Conservation (phyloP, 2,329 filamentous ascomycete genomes). For the Colletotrichum paranaense region DNA sequence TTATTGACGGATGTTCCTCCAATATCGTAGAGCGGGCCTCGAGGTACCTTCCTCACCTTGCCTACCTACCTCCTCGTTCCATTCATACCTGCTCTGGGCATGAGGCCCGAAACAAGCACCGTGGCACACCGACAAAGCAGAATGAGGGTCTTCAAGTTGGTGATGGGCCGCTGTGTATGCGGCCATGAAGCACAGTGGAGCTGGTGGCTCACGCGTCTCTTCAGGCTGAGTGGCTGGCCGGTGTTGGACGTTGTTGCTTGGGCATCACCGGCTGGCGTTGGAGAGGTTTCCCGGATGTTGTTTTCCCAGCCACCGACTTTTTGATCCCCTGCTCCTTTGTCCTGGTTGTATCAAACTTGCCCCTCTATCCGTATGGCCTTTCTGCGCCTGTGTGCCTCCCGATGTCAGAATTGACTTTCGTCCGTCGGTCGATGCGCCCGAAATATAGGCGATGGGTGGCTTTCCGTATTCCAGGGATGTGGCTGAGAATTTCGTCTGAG, state of each 20-base stretch:
- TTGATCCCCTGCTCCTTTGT: constrained; percentile 1
- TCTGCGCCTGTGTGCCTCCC: not conserved
- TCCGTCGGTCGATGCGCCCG: constrained; percentile 11
- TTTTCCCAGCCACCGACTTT: constrained; percentile 34
- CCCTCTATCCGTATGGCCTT: not conserved
- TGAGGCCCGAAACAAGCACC: constrained; percentile 27
- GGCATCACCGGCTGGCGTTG: constrained; percentile 32
- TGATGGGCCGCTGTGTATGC: constrained; percentile 39
- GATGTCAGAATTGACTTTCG: constrained; percentile 34
- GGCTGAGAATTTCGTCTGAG: constrained; percentile 28
- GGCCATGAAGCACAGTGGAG: constrained; percentile 43
- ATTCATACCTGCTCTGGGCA: not conserved
- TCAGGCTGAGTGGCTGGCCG: constrained; percentile 33
- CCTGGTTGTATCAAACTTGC: not conserved
- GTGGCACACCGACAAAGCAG: constrained; percentile 28
- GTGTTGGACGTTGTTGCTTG: constrained; percentile 32
- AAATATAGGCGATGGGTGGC: constrained; percentile 26
- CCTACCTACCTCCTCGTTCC: not conserved
- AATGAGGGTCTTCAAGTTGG: constrained; percentile 27
- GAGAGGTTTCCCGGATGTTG: constrained; percentile 21
- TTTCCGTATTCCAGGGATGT: constrained; percentile 31
- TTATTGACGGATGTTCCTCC: not conserved
- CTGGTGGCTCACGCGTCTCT: constrained; percentile 32
- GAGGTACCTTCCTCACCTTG: constrained; percentile 2
- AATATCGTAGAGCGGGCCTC: not conserved